These are phyloP conservation scores for Trichoderma simmonsii DNA, from an alignment of 2,329 filamentous ascomycete species.

Conservation along the genomic window DNA sequence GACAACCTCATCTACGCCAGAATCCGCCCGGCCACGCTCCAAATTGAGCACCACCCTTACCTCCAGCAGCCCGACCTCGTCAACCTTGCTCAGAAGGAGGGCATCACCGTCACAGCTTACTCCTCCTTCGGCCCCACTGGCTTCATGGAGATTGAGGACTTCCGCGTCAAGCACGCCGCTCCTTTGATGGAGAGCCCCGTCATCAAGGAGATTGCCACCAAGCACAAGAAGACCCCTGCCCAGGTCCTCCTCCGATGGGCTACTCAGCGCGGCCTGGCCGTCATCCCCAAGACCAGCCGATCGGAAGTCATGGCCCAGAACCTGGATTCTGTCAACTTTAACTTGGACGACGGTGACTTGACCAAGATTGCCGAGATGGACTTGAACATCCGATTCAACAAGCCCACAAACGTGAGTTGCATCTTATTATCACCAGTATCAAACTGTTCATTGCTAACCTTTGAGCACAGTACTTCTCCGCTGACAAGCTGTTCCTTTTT, in stretches of 20 bases:
- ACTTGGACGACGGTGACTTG: slow-evolving; percentile 64
- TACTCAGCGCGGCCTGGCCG: slow-evolving; percentile 75
- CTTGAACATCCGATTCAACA: slow-evolving; percentile 69
- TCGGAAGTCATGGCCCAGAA: slow-evolving; percentile 58
- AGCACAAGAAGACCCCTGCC: slow-evolving; percentile 69
- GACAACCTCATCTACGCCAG: slow-evolving; percentile 76
- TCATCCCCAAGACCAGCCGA: slow-evolving; percentile 74
- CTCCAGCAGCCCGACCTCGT: slow-evolving; percentile 72
- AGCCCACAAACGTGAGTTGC: slow-evolving; percentile 64
- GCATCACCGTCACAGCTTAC: slow-evolving; percentile 76
- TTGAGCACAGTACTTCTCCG: slow-evolving; percentile 49
- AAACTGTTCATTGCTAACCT: neutral
- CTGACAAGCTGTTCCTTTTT: slow-evolving; percentile 57
- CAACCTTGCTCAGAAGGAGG: slow-evolving; percentile 64
- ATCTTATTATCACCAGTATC: neutral
- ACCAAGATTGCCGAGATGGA: slow-evolving; percentile 64
- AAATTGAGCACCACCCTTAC: slow-evolving; percentile 91
- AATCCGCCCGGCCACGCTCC: slow-evolving; percentile 71
- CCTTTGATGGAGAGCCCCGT: slow-evolving; percentile 68
- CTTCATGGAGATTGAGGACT: slow-evolving; percentile 76
- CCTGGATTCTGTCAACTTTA: slow-evolving; percentile 63
- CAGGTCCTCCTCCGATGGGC: slow-evolving; percentile 86
- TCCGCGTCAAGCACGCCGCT: slow-evolving; percentile 50
- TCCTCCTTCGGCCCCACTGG: slow-evolving; percentile 77
- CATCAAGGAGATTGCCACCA: slow-evolving; percentile 63